Base-by-base conservation (phyloP, 768 basidiomycete genomes). In the Punctularia strigosozonata region DNA sequence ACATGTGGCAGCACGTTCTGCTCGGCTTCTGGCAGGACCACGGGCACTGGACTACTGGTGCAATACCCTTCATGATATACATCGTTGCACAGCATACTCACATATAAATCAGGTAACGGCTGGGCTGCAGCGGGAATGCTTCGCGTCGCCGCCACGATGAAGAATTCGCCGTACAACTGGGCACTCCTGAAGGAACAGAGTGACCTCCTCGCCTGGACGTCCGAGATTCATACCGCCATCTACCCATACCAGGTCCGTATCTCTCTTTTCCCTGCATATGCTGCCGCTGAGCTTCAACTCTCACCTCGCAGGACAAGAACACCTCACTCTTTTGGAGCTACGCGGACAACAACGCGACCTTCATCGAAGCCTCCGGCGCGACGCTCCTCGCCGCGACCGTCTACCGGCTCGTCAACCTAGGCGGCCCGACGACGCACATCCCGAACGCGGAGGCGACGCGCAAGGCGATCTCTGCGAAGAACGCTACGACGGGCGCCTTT, bases 71-170 rank as follows among this genome's bases (percentile, higher is more conserved):
- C n/a, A n/a, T n/a, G n/a, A n/a, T n/a, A n/a, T n/a, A 8, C 26
- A 28, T 28, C 26, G n/a, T n/a, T n/a, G n/a, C 26, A 28, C 26
- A 8, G 15, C 8, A 8, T 15, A 8, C 15, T 15, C n/a, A n/a
- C n/a, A n/a, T n/a, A n/a, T n/a, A n/a, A 10, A 17, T 21, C 36
- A 82, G 87, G 88, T 0, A 90, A 91, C 41, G 88, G 65, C 3
- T 94, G 89, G 89, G 90, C 83, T 0, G 85, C 86, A 0, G 80
- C 77, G 14, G 89, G 90, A 1, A 89, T 89, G 71, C 63, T 85
- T 7, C 77, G 89, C 5, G 88, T 91, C 3, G 63, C 82, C 1
- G 77, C 72, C 2, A 89, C 85, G 2, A 78, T 89, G 40, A 64
- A 72, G 46, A 60, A 71, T 24, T 83, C 83, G 0, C 58, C 67